A percentile compares a stretch with the other conserved stretches of the same genome.
These are phyloP conservation scores for Colletotrichum somersetense DNA, from an alignment of 2,329 filamentous ascomycete species.

Conservation along the genomic window DNA sequence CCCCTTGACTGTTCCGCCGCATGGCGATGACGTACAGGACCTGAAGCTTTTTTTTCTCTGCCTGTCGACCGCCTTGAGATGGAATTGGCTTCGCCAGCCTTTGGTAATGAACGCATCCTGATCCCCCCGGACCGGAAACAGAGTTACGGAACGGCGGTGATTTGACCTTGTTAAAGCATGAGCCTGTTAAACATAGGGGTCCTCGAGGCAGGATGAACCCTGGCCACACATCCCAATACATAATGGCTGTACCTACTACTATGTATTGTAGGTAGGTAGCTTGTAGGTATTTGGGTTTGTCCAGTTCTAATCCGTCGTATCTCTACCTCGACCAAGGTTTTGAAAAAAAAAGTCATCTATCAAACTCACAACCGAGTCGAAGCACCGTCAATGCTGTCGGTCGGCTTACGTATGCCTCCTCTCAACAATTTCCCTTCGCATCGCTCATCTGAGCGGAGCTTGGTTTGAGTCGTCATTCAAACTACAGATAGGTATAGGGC, in stretches of 20 bases:
- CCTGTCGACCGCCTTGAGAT: not conserved
- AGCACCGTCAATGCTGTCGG: not conserved
- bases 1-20: not conserved
- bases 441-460: not conserved
- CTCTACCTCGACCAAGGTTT: not conserved
- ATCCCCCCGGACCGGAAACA: not conserved
- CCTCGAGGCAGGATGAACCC: slow-evolving; percentile 25
- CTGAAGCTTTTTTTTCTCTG: not conserved
- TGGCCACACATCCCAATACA: not conserved
- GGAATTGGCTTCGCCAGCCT: not conserved
- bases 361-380: not conserved
- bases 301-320: not conserved
- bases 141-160: slow-evolving; percentile 8
- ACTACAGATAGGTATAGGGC: not conserved
- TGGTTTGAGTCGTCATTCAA: not conserved
- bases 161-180: slow-evolving; percentile 11
- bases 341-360: not conserved
- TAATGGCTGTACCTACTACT: no score
- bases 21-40: slow-evolving; percentile 27
- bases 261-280: no score
- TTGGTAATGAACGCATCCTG: not conserved
- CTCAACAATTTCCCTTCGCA: slow-evolving; percentile 3
- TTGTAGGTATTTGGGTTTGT: not conserved
- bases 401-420: not conserved
- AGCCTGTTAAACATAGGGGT: slow-evolving; percentile 27